Evolutionary conservation across 1,139 yeast species (phyloP).

Genomic region (Suhomyces maxii): DNA sequence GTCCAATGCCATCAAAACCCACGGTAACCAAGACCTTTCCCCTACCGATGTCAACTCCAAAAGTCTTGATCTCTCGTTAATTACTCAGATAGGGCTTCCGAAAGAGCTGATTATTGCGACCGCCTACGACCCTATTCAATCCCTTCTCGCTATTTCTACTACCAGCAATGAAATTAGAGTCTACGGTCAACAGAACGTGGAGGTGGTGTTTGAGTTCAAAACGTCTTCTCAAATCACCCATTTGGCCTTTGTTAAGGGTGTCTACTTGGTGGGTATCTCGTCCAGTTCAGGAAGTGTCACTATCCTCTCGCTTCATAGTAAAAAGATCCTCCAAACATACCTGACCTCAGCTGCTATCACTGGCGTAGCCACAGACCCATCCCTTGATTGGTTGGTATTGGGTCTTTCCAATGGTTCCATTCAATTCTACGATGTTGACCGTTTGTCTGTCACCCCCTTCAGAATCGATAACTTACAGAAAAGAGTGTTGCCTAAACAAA

Average conservation of each 20-base stretch:
- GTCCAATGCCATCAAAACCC: constrained; percentile 54
- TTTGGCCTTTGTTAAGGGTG: constrained; percentile 72
- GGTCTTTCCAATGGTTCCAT: constrained; percentile 80
- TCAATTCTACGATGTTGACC: constrained; percentile 79
- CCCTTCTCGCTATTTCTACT: constrained; percentile 80
- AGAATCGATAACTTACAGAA: constrained; percentile 75
- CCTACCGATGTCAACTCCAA: constrained; percentile 41
- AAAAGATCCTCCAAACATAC: constrained; percentile 54
- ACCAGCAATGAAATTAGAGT: constrained; percentile 68
- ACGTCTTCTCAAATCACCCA: constrained; percentile 53
- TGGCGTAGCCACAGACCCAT: constrained; percentile 74
- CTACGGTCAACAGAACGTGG: constrained; percentile 82
- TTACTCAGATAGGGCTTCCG: constrained; percentile 43
- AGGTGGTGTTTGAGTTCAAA: constrained; percentile 60
- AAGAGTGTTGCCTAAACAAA: constrained; percentile 47
- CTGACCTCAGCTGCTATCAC: constrained; percentile 67
- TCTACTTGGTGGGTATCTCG: constrained; percentile 73
- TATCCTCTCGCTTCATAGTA: constrained; percentile 68
- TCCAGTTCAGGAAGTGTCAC: constrained; percentile 50
- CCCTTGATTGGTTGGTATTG: constrained; percentile 80
- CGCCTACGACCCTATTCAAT: constrained; percentile 87
- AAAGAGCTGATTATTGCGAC: constrained; percentile 52
- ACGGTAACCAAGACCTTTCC: constrained; percentile 39
- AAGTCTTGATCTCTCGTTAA: constrained; percentile 32
- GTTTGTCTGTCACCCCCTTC: constrained; percentile 65